Percentiles rank a stretch among this genome's conserved stretches.
Conservation (phyloP, 208 protist species). For the Acanthamoeba lenticulata region DNA sequence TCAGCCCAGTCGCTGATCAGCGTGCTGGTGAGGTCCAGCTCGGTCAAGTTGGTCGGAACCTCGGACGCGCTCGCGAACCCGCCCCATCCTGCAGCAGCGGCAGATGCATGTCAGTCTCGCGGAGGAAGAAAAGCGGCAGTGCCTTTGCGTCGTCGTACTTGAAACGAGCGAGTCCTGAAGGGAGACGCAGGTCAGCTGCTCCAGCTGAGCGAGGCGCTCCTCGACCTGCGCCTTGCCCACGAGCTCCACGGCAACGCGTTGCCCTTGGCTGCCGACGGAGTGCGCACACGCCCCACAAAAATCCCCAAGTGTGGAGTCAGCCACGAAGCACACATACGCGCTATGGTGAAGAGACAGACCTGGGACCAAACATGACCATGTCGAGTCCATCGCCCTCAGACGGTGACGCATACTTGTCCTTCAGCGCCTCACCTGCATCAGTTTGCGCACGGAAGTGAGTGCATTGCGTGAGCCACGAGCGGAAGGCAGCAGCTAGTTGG, state of each 20-base stretch:
- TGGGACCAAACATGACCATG: background rate
- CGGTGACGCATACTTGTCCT: background rate
- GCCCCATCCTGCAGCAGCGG: background rate
- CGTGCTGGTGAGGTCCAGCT: background rate
- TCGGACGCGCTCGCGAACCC: background rate
- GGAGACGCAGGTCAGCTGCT: background rate
- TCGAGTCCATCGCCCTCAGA: background rate
- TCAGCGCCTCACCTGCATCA: background rate
- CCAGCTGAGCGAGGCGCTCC: background rate
- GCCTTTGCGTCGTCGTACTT: background rate
- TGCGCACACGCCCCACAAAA: no score
- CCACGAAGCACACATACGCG: no score
- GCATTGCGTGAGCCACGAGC: background rate
- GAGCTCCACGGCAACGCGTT: background rate
- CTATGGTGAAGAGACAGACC: no score
- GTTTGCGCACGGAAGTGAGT: background rate
- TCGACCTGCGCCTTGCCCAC: background rate
- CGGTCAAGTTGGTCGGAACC: background rate
- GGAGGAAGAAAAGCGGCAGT: background rate
- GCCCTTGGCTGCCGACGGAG: background rate
- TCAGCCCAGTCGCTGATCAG: background rate
- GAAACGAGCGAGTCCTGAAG: constrained; percentile 2
- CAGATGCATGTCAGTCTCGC: background rate
- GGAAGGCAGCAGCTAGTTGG: no score
- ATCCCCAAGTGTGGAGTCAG: no score